Evolutionary conservation across 73 alveolate genomes (phyloP).

Genomic region (Blepharisma stoltei): DNA sequence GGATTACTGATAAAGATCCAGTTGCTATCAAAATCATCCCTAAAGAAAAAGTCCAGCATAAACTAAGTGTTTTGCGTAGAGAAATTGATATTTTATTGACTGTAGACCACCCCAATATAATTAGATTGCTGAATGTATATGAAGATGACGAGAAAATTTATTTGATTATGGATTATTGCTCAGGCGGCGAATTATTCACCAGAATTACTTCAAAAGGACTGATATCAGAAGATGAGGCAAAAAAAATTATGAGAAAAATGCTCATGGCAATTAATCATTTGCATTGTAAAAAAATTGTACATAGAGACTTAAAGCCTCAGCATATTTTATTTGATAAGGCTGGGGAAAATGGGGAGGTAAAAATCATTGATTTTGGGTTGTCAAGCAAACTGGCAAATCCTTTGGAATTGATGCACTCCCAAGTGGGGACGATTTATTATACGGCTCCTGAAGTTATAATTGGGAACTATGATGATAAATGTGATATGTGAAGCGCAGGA

Average conservation of each 20-base stretch:
- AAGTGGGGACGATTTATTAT: not conserved
- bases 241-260: not conserved
- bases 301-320: conserved; percentile 11
- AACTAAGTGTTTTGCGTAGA: conserved; percentile 5
- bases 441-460: not conserved
- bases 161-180: conserved; percentile 52
- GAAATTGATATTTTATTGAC: conserved; percentile 32
- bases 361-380: not conserved
- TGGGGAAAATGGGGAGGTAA: not conserved
- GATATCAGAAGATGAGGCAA: not conserved
- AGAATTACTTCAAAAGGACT: not conserved
- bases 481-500: not conserved
- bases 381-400: not conserved
- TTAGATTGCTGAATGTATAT: conserved; percentile 45
- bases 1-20: not conserved
- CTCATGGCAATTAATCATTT: not conserved
- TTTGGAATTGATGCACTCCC: not conserved
- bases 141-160: conserved; percentile 52
- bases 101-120: conserved; percentile 57
- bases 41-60: not conserved
- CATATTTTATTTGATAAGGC: not conserved
- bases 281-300: not conserved
- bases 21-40: not conserved
- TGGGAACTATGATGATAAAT: not conserved
- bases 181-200: conserved; percentile 55